Conservation (phyloP, 2,329 filamentous ascomycete species). For the Ceratocystis eucalypticola region DNA sequence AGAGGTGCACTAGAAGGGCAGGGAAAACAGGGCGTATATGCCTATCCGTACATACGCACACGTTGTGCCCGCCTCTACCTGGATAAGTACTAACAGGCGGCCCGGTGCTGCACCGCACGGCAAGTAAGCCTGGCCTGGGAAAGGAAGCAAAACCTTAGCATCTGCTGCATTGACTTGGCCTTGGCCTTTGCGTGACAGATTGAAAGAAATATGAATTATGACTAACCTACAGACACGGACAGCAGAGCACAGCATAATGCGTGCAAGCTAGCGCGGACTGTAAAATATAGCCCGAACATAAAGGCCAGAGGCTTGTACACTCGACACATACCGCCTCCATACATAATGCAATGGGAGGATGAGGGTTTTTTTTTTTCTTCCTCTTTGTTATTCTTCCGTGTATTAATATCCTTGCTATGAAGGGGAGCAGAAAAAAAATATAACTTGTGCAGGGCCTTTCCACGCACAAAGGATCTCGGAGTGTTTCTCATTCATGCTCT, state of each 20-base stretch:
- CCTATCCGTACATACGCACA: no score
- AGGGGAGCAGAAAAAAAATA: neutral
- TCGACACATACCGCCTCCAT: no score
- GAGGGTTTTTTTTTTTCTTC: no score
- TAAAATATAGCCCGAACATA: no score
- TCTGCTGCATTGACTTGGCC: neutral
- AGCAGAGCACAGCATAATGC: neutral
- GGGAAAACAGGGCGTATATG: no score
- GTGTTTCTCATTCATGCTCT: neutral
- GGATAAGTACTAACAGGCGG: neutral
- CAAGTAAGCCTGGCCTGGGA: neutral
- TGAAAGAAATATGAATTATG: conserved; percentile 5
- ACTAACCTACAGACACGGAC: neutral
- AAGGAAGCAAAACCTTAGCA: neutral
- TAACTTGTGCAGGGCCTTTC: neutral
- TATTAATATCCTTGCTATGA: no score
- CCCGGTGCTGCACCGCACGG: neutral
- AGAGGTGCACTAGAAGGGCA: no score
- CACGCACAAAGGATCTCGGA: neutral
- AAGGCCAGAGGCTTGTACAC: no score
- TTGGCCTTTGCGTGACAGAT: neutral
- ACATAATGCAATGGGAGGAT: no score
- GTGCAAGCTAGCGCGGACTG: no score
- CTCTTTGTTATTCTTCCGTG: no score
- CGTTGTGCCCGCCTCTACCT: no score